Conservation (phyloP, 805 yeast genomes). For the Ogataea methylovora region DNA sequence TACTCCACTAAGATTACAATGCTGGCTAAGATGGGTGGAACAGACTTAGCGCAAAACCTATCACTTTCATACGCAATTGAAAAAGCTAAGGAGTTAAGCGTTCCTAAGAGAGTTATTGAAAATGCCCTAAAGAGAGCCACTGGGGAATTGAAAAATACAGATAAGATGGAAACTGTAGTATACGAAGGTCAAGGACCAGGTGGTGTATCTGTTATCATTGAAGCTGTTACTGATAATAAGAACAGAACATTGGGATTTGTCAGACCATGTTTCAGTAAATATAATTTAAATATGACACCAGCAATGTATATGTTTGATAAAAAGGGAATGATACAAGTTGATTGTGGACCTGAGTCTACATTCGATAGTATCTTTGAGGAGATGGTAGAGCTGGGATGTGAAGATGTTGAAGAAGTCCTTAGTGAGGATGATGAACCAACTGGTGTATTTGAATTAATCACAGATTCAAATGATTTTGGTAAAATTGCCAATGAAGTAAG, state of each 20-base stretch:
- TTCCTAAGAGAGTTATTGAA: constrained; percentile 80
- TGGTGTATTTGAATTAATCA: constrained; percentile 38
- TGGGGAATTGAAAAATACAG: constrained; percentile 48
- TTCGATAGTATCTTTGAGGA: constrained; percentile 70
- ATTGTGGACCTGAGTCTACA: constrained; percentile 23
- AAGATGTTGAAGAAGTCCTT: constrained; percentile 43
- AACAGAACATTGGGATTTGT: constrained; percentile 72
- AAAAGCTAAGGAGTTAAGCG: constrained; percentile 65
- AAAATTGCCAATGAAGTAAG: constrained; percentile 52
- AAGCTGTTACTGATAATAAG: constrained; percentile 84
- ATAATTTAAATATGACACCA: constrained; percentile 60
- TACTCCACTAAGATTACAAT: constrained; percentile 68
- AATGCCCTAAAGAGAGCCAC: constrained; percentile 80
- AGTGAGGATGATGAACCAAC: constrained; percentile 9
- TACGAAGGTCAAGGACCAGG: constrained; percentile 94
- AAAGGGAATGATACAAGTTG: constrained; percentile 64
- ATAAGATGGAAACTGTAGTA: constrained; percentile 43
- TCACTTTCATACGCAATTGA: constrained; percentile 68
- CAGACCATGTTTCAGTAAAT: constrained; percentile 66
- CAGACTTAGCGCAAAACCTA: constrained; percentile 53
- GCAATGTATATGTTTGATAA: constrained; percentile 71
- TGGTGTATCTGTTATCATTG: constrained; percentile 79
- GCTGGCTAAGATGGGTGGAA: constrained; percentile 69
- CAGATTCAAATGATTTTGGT: constrained; percentile 60
- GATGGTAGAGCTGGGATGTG: constrained; percentile 71